phyloP scores from a whole-genome alignment of 257 asterid species.

The Cruciata laevipes region DNA sequence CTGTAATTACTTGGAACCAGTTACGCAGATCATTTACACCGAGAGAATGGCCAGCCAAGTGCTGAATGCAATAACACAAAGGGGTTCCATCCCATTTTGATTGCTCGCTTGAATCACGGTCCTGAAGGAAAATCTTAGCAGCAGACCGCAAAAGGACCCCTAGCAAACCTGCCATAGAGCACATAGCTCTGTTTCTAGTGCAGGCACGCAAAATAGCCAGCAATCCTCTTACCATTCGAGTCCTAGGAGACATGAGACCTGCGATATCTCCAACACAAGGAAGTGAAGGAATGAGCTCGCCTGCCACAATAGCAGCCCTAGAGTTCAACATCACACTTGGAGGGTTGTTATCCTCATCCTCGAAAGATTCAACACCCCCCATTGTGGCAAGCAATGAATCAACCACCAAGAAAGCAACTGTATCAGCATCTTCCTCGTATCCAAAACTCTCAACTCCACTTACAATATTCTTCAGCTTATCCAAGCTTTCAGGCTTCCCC shows the following conservation, averaged over 20 bases:
- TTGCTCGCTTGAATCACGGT: slow-evolving; percentile 42
- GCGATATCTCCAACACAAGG: slow-evolving; percentile 73
- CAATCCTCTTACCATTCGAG: slow-evolving; percentile 94
- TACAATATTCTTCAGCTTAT: slow-evolving; percentile 70
- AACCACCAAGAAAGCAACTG: slow-evolving; percentile 69
- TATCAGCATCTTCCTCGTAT: slow-evolving; percentile 59
- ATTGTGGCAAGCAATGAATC: slow-evolving; percentile 97
- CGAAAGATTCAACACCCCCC: slow-evolving; percentile 99
- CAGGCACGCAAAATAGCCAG: slow-evolving; percentile 96
- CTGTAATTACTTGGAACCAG: slow-evolving; percentile 75
- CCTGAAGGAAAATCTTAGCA: slow-evolving; percentile 61
- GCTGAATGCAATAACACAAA: slow-evolving; percentile 78
- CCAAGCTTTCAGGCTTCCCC: slow-evolving; percentile 95
- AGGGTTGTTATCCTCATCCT: slow-evolving; percentile 82
- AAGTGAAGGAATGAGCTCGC: slow-evolving; percentile 93
- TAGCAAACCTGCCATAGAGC: slow-evolving; percentile 82
- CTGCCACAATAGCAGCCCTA: slow-evolving; percentile 97
- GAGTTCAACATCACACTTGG: slow-evolving; percentile 99
- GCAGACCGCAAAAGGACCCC: slow-evolving; percentile 72
- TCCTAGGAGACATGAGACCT: slow-evolving; percentile 90
- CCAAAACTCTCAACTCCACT: slow-evolving; percentile 86
- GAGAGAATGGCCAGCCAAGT: slow-evolving; percentile 90
- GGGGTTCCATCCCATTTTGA: slow-evolving; percentile 83
- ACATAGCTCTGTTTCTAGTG: slow-evolving; percentile 93
- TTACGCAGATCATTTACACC: slow-evolving; percentile 65